Evolutionary conservation across 2,329 filamentous ascomycete genomes (phyloP).

Genomic region (Cadophora malorum): DNA sequence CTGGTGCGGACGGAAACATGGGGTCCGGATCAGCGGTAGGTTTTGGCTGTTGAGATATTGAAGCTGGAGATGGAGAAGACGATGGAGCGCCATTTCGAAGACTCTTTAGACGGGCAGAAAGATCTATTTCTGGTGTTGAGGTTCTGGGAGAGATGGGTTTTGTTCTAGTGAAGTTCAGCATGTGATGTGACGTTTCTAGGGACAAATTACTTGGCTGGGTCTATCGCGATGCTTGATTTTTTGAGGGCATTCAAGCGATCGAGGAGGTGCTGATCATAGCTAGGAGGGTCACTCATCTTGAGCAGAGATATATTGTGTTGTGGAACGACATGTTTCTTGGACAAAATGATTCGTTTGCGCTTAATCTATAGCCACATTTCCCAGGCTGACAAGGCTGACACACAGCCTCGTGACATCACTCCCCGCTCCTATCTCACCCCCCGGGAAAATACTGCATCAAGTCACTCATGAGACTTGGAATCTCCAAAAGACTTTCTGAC

Average conservation of each 20-base stretch:
- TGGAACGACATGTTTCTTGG: slow-evolving; percentile 12
- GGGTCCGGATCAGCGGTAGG: slow-evolving; percentile 7
- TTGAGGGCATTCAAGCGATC: slow-evolving; percentile 44
- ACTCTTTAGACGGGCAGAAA: slow-evolving; percentile 41
- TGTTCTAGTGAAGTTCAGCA: slow-evolving; percentile 34
- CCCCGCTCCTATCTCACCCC: neutral
- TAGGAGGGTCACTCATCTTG: slow-evolving; percentile 42
- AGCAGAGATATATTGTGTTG: neutral
- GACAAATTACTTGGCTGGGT: slow-evolving; percentile 37
- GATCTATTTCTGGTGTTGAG: slow-evolving; percentile 38
- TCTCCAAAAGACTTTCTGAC: neutral
- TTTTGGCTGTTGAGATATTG: slow-evolving; percentile 16
- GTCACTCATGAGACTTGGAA: neutral
- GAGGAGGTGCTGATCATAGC: slow-evolving; percentile 42
- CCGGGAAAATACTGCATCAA: neutral
- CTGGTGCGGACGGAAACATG: slow-evolving; percentile 7
- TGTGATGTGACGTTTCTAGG: slow-evolving; percentile 24
- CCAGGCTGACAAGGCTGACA: slow-evolving; percentile 32
- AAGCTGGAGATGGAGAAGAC: slow-evolving; percentile 28
- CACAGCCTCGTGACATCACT: slow-evolving; percentile 33
- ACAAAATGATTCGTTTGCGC: neutral
- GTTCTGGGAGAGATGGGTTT: slow-evolving; percentile 24
- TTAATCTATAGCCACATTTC: slow-evolving; percentile 9
- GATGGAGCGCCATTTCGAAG: slow-evolving; percentile 40
- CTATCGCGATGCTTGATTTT: slow-evolving; percentile 41